Evolutionary conservation across 2,329 filamentous ascomycete genomes (phyloP), one percentile per base, ranked within the genome.

Genomic region (Fusarium foetens): DNA sequence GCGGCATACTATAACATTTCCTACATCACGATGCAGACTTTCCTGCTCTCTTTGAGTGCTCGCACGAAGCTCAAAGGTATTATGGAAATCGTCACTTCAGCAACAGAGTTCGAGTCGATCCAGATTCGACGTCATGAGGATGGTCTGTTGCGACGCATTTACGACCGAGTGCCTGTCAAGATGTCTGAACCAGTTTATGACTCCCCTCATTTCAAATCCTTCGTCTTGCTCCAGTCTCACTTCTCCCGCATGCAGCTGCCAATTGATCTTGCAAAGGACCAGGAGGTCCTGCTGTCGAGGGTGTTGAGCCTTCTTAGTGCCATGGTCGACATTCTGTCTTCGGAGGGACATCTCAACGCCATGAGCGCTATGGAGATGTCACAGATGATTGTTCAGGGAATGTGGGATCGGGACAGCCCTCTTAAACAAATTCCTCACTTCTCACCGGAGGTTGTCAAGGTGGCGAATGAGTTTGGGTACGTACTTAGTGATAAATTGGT

Each of bases 331-430:
- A 94, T 99, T 21, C 88, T 99, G 39, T 97, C 94, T 14, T 98
- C 95, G 1, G 95, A 99, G 77, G 96, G 95, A 19, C 94, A 98
- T 77, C 88, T 99, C 70, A 99, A 99, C 79, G 95, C 96, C 67
- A 97, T 98, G 92, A 95, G 92, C 77, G 96, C 96, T 33, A 99
- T 99, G 95, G 96, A 99, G 81, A 94, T 99, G 89, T 97, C 94
- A 17, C 96, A 99, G 80, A 99, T 99, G 96, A 94, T 97, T 58
- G 95, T 99, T 6, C 96, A 99, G 83, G 95, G 93, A 54, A 97
- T 98, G 94, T 99, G 96, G 96, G 95, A 99, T 83, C 93, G 95
- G 64, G 96, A 99, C 81, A 97, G 93, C 77, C 95, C 96, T 42
- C 88, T 99, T 74, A 98, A 98, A 85, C 96, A 99, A 83, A 98